A percentile compares a stretch with the other conserved stretches of the same genome.
Conservation (phyloP, 2,329 filamentous ascomycete genomes). For the Talaromyces islandicus region DNA sequence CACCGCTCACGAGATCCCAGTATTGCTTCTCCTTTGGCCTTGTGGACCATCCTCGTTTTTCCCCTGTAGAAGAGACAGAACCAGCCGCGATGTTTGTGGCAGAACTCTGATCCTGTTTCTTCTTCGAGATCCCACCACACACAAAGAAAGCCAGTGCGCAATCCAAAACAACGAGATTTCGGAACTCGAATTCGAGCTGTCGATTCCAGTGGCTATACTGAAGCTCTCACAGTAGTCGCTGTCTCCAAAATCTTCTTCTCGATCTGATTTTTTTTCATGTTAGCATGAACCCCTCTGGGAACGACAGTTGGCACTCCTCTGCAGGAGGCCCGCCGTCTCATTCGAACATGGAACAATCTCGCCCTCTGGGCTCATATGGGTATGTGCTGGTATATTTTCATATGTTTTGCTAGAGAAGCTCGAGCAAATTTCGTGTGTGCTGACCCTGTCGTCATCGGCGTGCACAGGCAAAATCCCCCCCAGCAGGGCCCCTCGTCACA, state of each 20-base stretch:
- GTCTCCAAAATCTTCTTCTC: not conserved
- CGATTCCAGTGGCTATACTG: not conserved
- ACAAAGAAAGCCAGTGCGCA: not conserved
- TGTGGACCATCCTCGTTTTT: not conserved
- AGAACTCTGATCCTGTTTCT: slow-evolving; percentile 14
- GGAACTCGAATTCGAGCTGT: not conserved
- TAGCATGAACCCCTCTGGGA: slow-evolving; percentile 37
- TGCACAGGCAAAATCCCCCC: slow-evolving; percentile 31
- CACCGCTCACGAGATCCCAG: not conserved
- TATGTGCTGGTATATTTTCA: slow-evolving; percentile 19
- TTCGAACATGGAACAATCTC: slow-evolving; percentile 37
- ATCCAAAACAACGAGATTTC: not conserved
- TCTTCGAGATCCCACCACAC: not conserved
- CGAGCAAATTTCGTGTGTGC: not conserved
- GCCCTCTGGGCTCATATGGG: slow-evolving; percentile 40
- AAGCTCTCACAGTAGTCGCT: not conserved
- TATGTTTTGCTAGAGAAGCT: not conserved
- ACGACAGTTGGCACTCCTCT: slow-evolving; percentile 38
- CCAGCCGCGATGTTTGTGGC: slow-evolving; percentile 21
- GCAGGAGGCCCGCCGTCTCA: slow-evolving; percentile 34
- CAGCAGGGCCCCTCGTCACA: slow-evolving; percentile 34
- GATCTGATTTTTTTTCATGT: not conserved
- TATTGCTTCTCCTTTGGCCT: not conserved
- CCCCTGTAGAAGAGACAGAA: slow-evolving; percentile 12
- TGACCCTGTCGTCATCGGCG: slow-evolving; percentile 6